phyloP scores from a whole-genome alignment of 2,329 filamentous ascomycete species.

The Xylaria sp. region DNA sequence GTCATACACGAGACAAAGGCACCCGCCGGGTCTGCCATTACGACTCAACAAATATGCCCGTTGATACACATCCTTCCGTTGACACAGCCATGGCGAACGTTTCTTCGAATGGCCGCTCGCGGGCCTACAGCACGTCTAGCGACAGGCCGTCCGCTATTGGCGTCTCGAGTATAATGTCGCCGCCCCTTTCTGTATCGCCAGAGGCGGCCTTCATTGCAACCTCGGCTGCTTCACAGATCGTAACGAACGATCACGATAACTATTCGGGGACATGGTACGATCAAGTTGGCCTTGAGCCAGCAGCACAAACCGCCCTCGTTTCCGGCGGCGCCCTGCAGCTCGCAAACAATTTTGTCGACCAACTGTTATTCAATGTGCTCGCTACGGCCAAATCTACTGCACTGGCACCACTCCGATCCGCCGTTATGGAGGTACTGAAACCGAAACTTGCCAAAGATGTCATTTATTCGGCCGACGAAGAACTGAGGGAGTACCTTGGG shows the following conservation, averaged over 20 bases:
- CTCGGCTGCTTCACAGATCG: constrained; percentile 87
- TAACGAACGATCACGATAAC: constrained; percentile 84
- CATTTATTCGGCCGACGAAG: constrained; percentile 81
- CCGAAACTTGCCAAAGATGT: constrained; percentile 86
- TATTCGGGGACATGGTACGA: constrained; percentile 73
- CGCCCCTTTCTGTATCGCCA: constrained; percentile 73
- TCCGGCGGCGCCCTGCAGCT: constrained; percentile 74
- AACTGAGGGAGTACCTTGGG: constrained; percentile 85
- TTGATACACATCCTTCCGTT: constrained; percentile 26
- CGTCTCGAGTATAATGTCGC: constrained; percentile 63
- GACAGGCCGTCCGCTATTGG: constrained; percentile 68
- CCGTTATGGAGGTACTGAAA: constrained; percentile 86
- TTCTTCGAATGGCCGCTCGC: constrained; percentile 45
- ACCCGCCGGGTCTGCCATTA: constrained; percentile 36
- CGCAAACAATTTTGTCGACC: constrained; percentile 91
- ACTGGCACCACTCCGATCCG: constrained; percentile 75
- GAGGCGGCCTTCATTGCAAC: constrained; percentile 85
- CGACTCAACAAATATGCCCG: constrained; percentile 36
- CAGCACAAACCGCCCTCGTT: constrained; percentile 72
- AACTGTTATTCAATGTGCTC: constrained; percentile 91
- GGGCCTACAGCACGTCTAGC: constrained; percentile 71
- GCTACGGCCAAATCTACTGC: constrained; percentile 78
- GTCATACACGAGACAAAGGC: constrained; percentile 32
- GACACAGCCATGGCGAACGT: constrained; percentile 36
- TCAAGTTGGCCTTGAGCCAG: constrained; percentile 68